These are phyloP conservation scores for Strobilomyces confusus DNA, from an alignment of 768 basidiomycete species.

Conservation along the genomic window DNA sequence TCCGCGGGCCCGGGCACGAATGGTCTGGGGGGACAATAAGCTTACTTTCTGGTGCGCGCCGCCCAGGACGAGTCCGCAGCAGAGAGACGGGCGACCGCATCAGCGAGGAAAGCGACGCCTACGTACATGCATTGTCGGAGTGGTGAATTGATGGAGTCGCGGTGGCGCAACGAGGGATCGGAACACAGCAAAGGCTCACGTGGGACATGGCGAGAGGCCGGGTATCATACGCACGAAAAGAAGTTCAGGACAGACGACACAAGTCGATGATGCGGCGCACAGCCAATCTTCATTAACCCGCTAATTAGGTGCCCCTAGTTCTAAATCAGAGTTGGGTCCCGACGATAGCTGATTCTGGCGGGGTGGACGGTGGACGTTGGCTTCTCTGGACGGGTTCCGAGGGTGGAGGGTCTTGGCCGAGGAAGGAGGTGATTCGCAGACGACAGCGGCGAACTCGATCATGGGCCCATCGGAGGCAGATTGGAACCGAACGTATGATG, in stretches of 20 bases:
- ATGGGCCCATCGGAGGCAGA: constrained; percentile 1
- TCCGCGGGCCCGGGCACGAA: neutral
- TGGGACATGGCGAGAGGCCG: constrained; percentile 1
- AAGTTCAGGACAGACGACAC: neutral
- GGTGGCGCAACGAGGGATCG: neutral
- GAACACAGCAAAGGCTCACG: neutral
- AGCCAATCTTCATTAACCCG: constrained; percentile 16
- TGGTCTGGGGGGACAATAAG: neutral
- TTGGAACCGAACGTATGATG: neutral
- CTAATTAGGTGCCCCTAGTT: neutral
- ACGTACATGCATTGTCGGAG: neutral
- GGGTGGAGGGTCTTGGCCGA: neutral
- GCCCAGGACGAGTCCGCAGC: neutral
- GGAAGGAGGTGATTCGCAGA: neutral
- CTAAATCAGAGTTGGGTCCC: neutral
- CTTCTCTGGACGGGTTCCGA: no score
- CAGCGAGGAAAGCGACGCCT: neutral
- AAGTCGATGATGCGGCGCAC: constrained; percentile 6
- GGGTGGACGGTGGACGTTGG: neutral
- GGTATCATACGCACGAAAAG: neutral
- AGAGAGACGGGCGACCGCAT: neutral
- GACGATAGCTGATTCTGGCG: neutral
- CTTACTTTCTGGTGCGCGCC: neutral
- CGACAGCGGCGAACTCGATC: constrained; percentile 14
- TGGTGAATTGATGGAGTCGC: neutral